Evolutionary conservation across 2,329 filamentous ascomycete species (phyloP).

Genomic region (Alternaria gaisen): DNA sequence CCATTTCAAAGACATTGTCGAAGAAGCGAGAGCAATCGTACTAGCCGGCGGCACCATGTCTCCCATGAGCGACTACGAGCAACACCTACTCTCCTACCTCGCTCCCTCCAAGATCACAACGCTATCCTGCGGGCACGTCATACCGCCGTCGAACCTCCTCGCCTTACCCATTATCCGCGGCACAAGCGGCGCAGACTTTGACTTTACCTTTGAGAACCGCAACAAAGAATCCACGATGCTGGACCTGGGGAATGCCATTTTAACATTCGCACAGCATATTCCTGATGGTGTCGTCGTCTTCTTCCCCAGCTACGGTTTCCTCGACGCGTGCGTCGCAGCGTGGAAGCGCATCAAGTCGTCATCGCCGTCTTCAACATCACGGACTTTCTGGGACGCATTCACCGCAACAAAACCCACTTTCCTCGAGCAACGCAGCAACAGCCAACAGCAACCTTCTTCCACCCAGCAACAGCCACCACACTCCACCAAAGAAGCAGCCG

Average conservation of each 20-base stretch:
- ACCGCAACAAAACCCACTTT: constrained; percentile 64
- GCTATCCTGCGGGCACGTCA: constrained; percentile 93
- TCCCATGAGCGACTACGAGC: constrained; percentile 88
- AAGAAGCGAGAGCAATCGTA: constrained; percentile 84
- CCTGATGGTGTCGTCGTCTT: constrained; percentile 93
- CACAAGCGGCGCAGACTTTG: constrained; percentile 66
- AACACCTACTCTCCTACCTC: constrained; percentile 84
- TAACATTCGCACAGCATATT: constrained; percentile 75
- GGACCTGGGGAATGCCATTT: constrained; percentile 76
- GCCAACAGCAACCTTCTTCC: constrained; percentile 39
- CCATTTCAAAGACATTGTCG: constrained; percentile 87
- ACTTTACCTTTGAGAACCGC: constrained; percentile 87
- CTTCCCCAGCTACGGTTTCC: constrained; percentile 93
- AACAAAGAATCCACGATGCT: constrained; percentile 72
- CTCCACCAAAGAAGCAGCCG: constrained; percentile 60
- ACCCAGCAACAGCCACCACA: constrained; percentile 56
- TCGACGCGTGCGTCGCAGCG: constrained; percentile 70
- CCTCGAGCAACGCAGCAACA: constrained; percentile 55
- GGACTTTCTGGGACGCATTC: constrained; percentile 64
- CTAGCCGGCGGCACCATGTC: constrained; percentile 98
- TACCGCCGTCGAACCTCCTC: constrained; percentile 81
- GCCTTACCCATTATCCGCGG: constrained; percentile 73
- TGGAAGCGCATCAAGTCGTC: constrained; percentile 51
- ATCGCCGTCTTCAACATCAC: constrained; percentile 1
- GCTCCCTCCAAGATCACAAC: constrained; percentile 71